Conservation (phyloP, 2,329 filamentous ascomycete genomes). For the Hymenoscyphus salicellus region DNA sequence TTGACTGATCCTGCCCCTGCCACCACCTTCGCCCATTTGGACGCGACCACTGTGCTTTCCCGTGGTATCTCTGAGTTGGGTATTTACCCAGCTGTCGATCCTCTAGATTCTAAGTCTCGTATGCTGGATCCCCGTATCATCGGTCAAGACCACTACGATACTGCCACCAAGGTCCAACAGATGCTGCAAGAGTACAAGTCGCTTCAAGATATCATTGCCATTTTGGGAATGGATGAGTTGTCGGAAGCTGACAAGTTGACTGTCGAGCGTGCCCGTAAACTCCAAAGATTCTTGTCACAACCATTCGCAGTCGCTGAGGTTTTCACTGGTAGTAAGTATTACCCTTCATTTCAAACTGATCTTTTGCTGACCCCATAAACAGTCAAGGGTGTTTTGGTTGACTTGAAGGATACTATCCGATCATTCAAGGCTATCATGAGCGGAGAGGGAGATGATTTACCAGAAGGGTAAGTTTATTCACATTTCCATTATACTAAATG, state of each 20-base stretch:
- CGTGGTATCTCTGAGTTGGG: conserved; percentile 99
- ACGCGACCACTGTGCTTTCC: conserved; percentile 99
- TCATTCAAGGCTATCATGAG: conserved; percentile 86
- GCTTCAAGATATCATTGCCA: conserved; percentile 99
- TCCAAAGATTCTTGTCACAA: conserved; percentile 99
- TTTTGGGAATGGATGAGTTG: conserved; percentile 97
- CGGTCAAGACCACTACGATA: conserved; percentile 96
- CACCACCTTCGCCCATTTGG: conserved; percentile 99
- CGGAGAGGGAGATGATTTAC: conserved; percentile 93
- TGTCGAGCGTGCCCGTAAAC: conserved; percentile 99
- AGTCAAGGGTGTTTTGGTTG: conserved; percentile 84
- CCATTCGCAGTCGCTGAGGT: conserved; percentile 87
- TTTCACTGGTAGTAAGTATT: conserved; percentile 61
- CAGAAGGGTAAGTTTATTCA: conserved; percentile 53
- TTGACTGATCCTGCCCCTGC: conserved; percentile 99
- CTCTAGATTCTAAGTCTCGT: conserved; percentile 98
- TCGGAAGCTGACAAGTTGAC: conserved; percentile 99
- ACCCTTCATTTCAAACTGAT: conserved; percentile 36
- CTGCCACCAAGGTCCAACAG: conserved; percentile 92
- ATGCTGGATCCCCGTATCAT: conserved; percentile 99
- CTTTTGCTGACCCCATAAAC: conserved; percentile 1
- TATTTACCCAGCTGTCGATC: conserved; percentile 99
- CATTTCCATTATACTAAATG: conserved; percentile 8
- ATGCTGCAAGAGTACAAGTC: conserved; percentile 99
- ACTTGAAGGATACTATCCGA: conserved; percentile 96